Evolutionary conservation across 768 basidiomycete genomes (phyloP), one percentile per base, ranked within the genome.

Genomic region (Tricholoma bakamatsutake): DNA sequence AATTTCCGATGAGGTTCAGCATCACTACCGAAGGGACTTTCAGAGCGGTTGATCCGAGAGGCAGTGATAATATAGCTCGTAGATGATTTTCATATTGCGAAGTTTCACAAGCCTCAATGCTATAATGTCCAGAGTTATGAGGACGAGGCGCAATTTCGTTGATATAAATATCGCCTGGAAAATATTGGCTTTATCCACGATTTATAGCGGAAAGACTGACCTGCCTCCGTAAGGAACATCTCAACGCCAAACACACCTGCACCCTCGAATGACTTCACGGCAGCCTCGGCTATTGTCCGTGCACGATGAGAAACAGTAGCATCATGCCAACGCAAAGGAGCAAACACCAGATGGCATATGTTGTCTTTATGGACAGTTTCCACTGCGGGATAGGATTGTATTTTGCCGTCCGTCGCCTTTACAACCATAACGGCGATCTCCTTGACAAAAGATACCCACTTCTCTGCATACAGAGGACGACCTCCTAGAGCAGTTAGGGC

Each of bases 371-470:
- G 97, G 6, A 98, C 76, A 0, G 97, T 98, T 72, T 99, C 94
- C 12, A 98, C 97, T 5, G 83, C 84, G 11, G 95, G 93, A 66
- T 99, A 98, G 4, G 89, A 90, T 43, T 71, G 68, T 2, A 94
- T 84, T 52, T 89, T 81, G 3, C 93, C 96, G 13, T 72, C 68
- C 5, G 76, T 76, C 13, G 88, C 84, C 33, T 91, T 84, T 2
- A 97, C 95, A 10, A 98, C 97, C 90, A 99, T 97, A 34, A 98
- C 93, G 0, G 97, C 94, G 33, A 98, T 86, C 69, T 98, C 97
- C 62, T 86, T 87, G 12, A 74, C 71, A 65, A 98, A 98, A 0
- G 86, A 82, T 0, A 94, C 89, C 88, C 92, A 97, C 64, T 87
- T 89, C 68, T 99, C 97, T 0, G 93, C 96, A 63, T 98, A 99